Base-by-base conservation (phyloP, 257 asterid species). In the Rauvolfia tetraphylla region DNA sequence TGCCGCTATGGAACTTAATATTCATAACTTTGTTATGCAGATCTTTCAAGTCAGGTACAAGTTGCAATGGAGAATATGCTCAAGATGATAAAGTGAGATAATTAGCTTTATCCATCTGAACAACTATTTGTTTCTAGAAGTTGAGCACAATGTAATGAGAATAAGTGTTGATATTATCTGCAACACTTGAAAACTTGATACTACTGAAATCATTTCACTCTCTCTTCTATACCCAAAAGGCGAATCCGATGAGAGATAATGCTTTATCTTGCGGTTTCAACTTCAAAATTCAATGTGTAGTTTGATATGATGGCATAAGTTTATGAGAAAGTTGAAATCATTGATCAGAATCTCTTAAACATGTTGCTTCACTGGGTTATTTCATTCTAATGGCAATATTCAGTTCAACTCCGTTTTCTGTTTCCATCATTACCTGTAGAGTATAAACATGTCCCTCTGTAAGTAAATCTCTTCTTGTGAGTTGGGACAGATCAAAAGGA, bases 31-130 rank as follows among this genome's bases (percentile, higher is more conserved):
- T 23, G 9, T 33, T 59, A 44, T 71, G 77, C 93, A 90, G 97
- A 86, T 75, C 91, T 94, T 78, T 87, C 94, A 77, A 95, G 89
- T 83, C 96, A 88, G 56, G 79, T 91, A 78, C 97, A 94, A 84
- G 87, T 58, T 62, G 89, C 88, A 62, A 85, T 91, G 91, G 95
- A 84, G 81, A 87, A 81, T 86, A 90, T 94, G 98, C 88, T 88
- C 67, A 91, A 87, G 88, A 89, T 88, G 87, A 89, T 86, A 75
- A 89, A 51, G 96, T 94, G 78, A 89, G 85, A 73, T 49, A 36
- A 72, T 68, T 29, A 69, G 67, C 69, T 69, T 51, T 84, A 56
- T 80, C 62, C 63, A 67, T 29, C 46, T 74, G 46, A 25, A 46
- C 38, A 63, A 67, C 7, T 74, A 34, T 41, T 34, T 68, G 44